Conservation (phyloP, 2,329 filamentous ascomycete genomes). For the Penicillium aurantiogriseum region DNA sequence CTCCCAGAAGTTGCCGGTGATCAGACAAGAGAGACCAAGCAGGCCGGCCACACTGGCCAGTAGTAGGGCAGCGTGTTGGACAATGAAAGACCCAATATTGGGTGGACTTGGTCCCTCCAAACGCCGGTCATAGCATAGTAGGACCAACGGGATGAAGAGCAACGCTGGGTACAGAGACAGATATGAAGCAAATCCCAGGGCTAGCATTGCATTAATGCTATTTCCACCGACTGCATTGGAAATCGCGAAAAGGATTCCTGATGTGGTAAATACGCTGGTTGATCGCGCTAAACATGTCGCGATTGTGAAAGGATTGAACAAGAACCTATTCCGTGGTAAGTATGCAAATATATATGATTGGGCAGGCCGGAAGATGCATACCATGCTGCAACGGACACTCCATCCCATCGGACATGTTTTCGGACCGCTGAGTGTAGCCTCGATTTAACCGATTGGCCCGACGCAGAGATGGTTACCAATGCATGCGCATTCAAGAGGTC, state of each 20-base stretch:
- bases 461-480: conserved; percentile 74
- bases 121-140: conserved; percentile 75
- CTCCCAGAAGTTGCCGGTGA: conserved; percentile 78
- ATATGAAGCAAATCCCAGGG: conserved; percentile 83
- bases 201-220: conserved; percentile 73
- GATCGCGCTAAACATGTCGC: conserved; percentile 86
- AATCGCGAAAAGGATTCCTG: conserved; percentile 80
- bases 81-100: conserved; percentile 50
- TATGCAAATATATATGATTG: not conserved
- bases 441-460: conserved; percentile 72
- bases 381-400: conserved; percentile 74
- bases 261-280: conserved; percentile 83
- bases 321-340: conserved; percentile 58
- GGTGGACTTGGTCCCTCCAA: conserved; percentile 35
- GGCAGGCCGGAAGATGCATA: conserved; percentile 44
- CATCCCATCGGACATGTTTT: conserved; percentile 70
- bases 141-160: conserved; percentile 75
- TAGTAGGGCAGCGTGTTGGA: conserved; percentile 55
- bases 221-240: conserved; percentile 75
- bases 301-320: conserved; percentile 94
- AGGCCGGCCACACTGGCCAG: conserved; percentile 58
- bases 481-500: conserved; percentile 82
- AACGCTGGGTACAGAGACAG: conserved; percentile 88
- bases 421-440: conserved; percentile 76
- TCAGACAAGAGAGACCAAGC: conserved; percentile 67